phyloP scores from a whole-genome alignment of 441 rosid species.

The Syzygium syzygioides region DNA sequence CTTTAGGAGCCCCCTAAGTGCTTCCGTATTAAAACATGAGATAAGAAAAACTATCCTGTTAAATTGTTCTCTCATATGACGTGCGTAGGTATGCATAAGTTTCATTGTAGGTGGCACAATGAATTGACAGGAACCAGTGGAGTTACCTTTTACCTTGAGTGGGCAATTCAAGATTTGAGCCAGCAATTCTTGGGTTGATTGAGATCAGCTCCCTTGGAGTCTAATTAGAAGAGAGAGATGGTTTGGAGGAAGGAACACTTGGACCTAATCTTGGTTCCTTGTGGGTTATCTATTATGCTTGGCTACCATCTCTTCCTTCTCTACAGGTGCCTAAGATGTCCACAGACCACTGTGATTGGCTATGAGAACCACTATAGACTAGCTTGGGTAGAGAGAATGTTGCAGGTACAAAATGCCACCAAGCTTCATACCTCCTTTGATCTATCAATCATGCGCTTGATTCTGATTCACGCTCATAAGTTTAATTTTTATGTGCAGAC shows the following conservation, averaged over 20 bases:
- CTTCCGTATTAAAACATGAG: not conserved
- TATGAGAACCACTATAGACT: constrained; percentile 27
- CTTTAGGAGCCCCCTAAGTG: not conserved
- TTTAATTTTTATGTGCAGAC: not conserved
- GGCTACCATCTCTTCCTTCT: constrained; percentile 1
- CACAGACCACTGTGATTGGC: constrained; percentile 24
- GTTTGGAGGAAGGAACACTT: not conserved
- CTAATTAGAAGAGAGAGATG: not conserved
- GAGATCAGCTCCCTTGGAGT: not conserved
- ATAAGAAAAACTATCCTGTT: not conserved
- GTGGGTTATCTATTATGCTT: not conserved
- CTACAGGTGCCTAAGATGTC: not conserved
- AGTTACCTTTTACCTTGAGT: not conserved
- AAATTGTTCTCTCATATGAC: not conserved
- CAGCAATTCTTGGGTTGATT: not conserved
- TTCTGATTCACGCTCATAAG: not conserved
- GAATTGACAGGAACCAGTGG: not conserved
- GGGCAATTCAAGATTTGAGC: not conserved
- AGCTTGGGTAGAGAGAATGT: constrained; percentile 32
- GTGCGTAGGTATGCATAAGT: not conserved
- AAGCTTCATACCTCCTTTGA: not conserved
- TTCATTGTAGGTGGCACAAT: not conserved
- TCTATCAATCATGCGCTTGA: not conserved
- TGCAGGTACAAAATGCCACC: constrained; percentile 19
- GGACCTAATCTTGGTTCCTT: not conserved